A percentile compares a stretch with the other conserved stretches of the same genome.
These are phyloP conservation scores for Silene coronaria DNA, from an alignment of 179 eudicot species.

Conservation along the genomic window DNA sequence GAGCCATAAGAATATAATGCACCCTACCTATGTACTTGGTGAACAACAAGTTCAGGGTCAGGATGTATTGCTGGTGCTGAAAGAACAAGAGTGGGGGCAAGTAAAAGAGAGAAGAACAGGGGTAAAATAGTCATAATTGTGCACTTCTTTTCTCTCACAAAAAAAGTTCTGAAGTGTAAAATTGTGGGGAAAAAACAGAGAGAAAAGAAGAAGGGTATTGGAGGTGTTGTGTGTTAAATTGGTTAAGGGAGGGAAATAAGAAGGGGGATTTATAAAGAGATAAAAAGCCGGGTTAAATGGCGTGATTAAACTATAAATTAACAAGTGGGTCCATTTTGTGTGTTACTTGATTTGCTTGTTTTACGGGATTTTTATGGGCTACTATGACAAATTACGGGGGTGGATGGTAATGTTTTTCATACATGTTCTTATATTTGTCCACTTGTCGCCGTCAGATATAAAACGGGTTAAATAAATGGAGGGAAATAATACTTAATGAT, in stretches of 20 bases:
- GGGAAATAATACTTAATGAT: too few species aligned
- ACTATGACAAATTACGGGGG: neutral
- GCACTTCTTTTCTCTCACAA: neutral
- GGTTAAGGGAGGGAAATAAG: slow-evolving; percentile 19
- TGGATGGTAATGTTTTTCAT: neutral
- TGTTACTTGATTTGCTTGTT: slow-evolving; percentile 45
- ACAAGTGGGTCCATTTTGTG: slow-evolving; percentile 23
- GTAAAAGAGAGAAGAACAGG: slow-evolving; percentile 22
- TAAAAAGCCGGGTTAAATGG: slow-evolving; percentile 42
- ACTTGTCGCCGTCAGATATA: too few species aligned
- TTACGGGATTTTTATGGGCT: slow-evolving; percentile 36
- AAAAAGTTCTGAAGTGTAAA: too few species aligned
- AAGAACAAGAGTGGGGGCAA: slow-evolving; percentile 33
- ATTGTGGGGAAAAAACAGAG: neutral
- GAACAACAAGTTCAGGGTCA: slow-evolving; percentile 50
- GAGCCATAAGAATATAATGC: slow-evolving; percentile 15
- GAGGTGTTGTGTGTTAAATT: slow-evolving; percentile 12
- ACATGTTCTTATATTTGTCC: too few species aligned
- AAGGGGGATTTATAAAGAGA: slow-evolving; percentile 35
- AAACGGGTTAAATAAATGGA: too few species aligned
- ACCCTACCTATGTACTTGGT: slow-evolving; percentile 55
- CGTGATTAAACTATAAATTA: slow-evolving; percentile 51
- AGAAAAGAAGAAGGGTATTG: slow-evolving; percentile 5
- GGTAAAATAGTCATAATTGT: slow-evolving; percentile 26
- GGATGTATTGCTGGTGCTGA: slow-evolving; percentile 29